Conservation (phyloP, 2,329 filamentous ascomycete genomes). For the Colletotrichum sp. region DNA sequence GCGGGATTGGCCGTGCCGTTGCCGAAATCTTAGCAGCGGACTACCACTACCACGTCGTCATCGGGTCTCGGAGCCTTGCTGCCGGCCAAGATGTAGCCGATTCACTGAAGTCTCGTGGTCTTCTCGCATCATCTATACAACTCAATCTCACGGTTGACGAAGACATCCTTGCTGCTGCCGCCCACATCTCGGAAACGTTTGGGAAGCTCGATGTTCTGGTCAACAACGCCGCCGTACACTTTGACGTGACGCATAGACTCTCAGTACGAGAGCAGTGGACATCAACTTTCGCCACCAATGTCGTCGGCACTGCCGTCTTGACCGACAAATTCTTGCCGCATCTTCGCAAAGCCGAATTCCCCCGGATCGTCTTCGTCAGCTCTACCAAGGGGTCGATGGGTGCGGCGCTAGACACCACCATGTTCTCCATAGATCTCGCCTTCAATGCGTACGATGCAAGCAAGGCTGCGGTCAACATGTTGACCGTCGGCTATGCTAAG, state of each 20-base stretch:
- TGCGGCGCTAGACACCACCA: not conserved
- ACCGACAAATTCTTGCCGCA: not conserved
- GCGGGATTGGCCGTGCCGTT: not conserved
- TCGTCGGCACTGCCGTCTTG: not conserved
- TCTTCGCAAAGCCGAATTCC: not conserved
- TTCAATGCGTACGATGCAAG: not conserved
- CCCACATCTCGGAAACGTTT: not conserved
- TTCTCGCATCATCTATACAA: not conserved
- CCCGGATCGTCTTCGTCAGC: not conserved
- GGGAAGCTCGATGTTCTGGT: not conserved
- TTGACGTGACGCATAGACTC: not conserved
- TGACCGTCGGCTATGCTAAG: not conserved
- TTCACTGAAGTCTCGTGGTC: not conserved
- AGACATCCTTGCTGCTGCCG: not conserved
- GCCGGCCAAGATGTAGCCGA: not conserved
- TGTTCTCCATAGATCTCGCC: not conserved
- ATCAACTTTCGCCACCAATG: not conserved
- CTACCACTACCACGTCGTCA: not conserved
- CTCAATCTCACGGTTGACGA: not conserved
- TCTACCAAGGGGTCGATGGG: not conserved
- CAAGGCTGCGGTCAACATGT: not conserved
- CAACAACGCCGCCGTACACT: not conserved
- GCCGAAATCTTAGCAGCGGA: not conserved
- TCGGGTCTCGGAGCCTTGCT: not conserved
- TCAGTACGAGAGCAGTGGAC: not conserved